phyloP scores from a whole-genome alignment of 176 grass and related monocot genomes.

The Phragmites australis region DNA sequence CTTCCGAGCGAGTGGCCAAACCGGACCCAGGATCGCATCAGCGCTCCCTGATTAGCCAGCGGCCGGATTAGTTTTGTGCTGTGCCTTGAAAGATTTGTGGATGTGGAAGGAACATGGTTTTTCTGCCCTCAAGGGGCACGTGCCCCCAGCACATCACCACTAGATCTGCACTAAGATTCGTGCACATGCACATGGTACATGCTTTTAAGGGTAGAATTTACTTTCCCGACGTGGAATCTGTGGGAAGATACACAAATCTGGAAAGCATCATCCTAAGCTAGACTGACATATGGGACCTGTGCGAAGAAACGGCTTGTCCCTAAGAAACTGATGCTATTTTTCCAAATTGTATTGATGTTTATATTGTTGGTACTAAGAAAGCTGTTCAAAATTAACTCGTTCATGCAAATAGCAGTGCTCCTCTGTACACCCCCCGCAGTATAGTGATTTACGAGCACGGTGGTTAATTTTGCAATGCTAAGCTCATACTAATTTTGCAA shows the following conservation, averaged over 20 bases:
- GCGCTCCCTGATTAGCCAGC: slow-evolving; percentile 12
- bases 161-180: too few relatives aligned
- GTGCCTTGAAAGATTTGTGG: neutral
- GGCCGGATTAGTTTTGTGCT: neutral
- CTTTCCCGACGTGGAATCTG: too few relatives aligned
- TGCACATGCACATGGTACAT: too few relatives aligned
- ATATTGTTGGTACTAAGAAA: neutral
- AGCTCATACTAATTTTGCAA: too few relatives aligned
- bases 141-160: too few relatives aligned
- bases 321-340: neutral
- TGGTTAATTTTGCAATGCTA: neutral
- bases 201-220: too few relatives aligned
- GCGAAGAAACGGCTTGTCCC: neutral
- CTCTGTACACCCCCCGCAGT: neutral
- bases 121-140: too few relatives aligned
- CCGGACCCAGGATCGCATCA: neutral
- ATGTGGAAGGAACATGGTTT: too few relatives aligned
- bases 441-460: neutral
- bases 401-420: neutral
- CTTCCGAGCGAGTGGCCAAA: neutral
- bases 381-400: neutral
- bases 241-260: neutral
- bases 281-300: neutral
- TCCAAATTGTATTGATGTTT: neutral
- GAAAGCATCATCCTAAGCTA: neutral